phyloP scores from a whole-genome alignment of 129 eudicot genomes.

The Calendula officinalis region DNA sequence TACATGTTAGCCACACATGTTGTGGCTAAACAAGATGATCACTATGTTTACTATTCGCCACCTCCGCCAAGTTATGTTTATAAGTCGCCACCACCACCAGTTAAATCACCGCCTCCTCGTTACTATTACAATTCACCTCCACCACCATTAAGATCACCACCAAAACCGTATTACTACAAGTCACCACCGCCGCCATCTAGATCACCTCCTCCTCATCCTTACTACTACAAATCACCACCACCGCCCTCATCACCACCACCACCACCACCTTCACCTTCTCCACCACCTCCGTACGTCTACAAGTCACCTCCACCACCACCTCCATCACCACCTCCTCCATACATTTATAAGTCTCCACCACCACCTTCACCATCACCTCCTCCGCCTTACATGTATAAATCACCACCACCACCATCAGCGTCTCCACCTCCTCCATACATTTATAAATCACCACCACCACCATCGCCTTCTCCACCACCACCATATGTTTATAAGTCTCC shows the following conservation, averaged over 20 bases:
- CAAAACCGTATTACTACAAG: background rate
- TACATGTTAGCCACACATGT: slow-evolving; percentile 11
- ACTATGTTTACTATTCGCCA: slow-evolving; percentile 18
- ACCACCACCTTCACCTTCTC: slow-evolving; percentile 22
- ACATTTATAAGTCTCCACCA: slow-evolving; percentile 7
- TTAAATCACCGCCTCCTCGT: background rate
- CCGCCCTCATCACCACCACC: slow-evolving; percentile 17
- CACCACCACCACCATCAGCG: slow-evolving; percentile 18
- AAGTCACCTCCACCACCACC: slow-evolving; percentile 22
- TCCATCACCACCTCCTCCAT: slow-evolving; percentile 7
- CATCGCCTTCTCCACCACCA: too few relatives aligned
- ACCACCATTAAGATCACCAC: slow-evolving; percentile 16
- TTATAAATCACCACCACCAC: too few relatives aligned
- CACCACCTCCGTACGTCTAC: slow-evolving; percentile 16
- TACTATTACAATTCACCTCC: slow-evolving; percentile 16
- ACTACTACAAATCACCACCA: slow-evolving; percentile 1
- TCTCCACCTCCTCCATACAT: too few relatives aligned
- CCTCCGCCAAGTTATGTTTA: slow-evolving; percentile 13
- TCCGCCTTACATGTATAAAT: background rate
- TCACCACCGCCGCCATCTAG: slow-evolving; percentile 18
- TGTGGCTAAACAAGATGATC: slow-evolving; percentile 23
- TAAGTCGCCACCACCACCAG: slow-evolving; percentile 24
- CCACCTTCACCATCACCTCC: slow-evolving; percentile 19
- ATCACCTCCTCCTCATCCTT: background rate
- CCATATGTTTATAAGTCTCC: too few relatives aligned